Percentiles rank a stretch among this genome's conserved stretches.
Conservation (phyloP, 495 filamentous ascomycete genomes). For the Immersiella caudata region DNA sequence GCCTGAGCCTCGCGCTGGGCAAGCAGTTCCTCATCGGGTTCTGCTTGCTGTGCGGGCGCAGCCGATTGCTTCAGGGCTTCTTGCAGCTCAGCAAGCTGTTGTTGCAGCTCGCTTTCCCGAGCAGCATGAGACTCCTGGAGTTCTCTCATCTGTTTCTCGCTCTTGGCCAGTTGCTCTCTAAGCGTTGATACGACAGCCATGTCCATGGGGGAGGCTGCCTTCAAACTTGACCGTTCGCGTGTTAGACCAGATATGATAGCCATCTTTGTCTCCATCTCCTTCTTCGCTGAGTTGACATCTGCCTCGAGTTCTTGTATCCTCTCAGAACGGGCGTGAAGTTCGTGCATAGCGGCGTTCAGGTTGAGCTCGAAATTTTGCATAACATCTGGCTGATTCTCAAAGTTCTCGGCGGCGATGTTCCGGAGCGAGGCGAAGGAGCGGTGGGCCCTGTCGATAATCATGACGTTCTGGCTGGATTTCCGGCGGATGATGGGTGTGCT, state of each 20-base stretch:
- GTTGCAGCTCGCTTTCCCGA: conserved; percentile 72
- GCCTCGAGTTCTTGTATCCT: conserved; percentile 85
- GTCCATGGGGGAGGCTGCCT: conserved; percentile 78
- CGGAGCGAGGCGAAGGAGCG: conserved; percentile 88
- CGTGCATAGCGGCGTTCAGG: conserved; percentile 88
- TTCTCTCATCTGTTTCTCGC: conserved; percentile 74
- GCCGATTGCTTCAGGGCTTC: conserved; percentile 53
- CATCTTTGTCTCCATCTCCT: conserved; percentile 95
- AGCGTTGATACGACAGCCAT: conserved; percentile 88
- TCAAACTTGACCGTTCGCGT: conserved; percentile 85
- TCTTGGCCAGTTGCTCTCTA: conserved; percentile 83
- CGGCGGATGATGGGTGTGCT: conserved; percentile 77
- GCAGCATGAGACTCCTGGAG: conserved; percentile 71
- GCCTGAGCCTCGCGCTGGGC: conserved; percentile 51
- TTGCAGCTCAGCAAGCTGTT: conserved; percentile 69
- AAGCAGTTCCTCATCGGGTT: conserved; percentile 24
- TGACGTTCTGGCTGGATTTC: conserved; percentile 90
- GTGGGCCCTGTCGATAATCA: conserved; percentile 88
- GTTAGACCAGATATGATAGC: conserved; percentile 93
- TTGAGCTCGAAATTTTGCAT: conserved; percentile 94
- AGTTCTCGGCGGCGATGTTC: conserved; percentile 82
- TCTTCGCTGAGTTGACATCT: conserved; percentile 80
- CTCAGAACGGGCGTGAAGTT: conserved; percentile 83
- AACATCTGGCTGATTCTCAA: conserved; percentile 76
- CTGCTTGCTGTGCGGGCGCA: conserved; percentile 18